Base-by-base conservation (phyloP, 495 filamentous ascomycete genomes). In the Saxophila tyrrhenica region DNA sequence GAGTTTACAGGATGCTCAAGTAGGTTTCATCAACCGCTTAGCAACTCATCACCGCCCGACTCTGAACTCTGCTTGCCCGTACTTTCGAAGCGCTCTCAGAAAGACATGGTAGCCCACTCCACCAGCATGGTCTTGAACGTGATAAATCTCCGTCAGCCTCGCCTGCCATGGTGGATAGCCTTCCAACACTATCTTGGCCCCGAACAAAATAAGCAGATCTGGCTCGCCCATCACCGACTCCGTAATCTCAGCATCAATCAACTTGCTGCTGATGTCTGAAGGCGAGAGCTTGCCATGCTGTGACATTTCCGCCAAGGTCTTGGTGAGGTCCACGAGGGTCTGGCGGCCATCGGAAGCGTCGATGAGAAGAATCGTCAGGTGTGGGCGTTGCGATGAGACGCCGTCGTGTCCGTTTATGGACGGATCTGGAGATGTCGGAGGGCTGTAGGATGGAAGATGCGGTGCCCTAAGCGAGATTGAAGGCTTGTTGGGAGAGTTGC, bases 131-230 rank as follows among this genome's bases (percentile, higher is more conserved):
- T 89, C 85, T 55, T 73, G 75, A 16, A 83, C 73, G 60, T 84
- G 76, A 66, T 70, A 95, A 55, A 98, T 96, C 75, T 98, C 92
- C 1, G 91, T 96, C 57, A 98, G 70, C 35, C 92, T 76, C 45
- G 96, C 75, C 68, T 95, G 92, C 92, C 92, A 98, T 1, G 92
- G 92, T 23, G 92, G 92, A 69, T 96, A 98, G 8, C 91, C 91
- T 50, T 87, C 83, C 44, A 98, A 71, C 60, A 84, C 81, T 50
- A 96, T 77, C 54, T 77, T 78, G 1, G 88, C 83, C 11, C 83
- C 81, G 67, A 98, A 96, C 0, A 95, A 73, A 29, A 98, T 73
- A 29, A 98, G 73, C 21, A 98, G 73, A 65, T 96, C 92, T 21
- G 92, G 92, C 67, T 98, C 92, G 17, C 67, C 73, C 75, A 86